A percentile compares a stretch with the other conserved stretches of the same genome.
Evolutionary conservation across 2,329 filamentous ascomycete species (phyloP).

Genomic region (Coniochaeta sp.): DNA sequence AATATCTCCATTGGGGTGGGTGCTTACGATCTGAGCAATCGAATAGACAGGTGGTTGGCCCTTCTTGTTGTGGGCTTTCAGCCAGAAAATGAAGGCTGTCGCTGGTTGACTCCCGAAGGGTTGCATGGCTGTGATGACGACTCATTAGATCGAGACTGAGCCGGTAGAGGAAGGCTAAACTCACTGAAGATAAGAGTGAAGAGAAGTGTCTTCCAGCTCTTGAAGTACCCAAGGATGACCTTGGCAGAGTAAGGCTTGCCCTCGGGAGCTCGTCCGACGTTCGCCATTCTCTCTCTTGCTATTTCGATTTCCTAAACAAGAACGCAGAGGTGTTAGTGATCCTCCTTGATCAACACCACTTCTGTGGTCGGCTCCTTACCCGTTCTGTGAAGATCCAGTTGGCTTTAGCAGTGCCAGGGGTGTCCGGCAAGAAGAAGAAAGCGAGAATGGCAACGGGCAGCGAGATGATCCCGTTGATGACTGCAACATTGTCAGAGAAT

Average conservation of each 20-base stretch:
- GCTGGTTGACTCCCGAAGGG: not conserved
- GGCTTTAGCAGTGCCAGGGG: not conserved
- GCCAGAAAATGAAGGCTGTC: not conserved
- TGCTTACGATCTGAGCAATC: not conserved
- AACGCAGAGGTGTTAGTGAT: not conserved
- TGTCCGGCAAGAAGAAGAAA: not conserved
- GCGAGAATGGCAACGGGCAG: not conserved
- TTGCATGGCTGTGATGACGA: not conserved
- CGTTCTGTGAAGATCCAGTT: not conserved
- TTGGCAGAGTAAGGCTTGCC: not conserved
- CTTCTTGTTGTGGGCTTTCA: not conserved
- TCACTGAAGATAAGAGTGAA: not conserved
- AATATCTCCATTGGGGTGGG: not conserved
- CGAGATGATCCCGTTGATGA: not conserved
- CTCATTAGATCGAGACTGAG: not conserved
- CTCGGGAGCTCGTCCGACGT: not conserved
- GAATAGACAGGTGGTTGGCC: not conserved
- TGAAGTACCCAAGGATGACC: not conserved
- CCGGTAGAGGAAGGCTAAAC: not conserved
- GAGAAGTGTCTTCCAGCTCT: not conserved
- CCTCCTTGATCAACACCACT: not conserved
- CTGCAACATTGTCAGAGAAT: not conserved
- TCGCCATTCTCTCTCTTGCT: not conserved
- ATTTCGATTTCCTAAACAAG: not conserved
- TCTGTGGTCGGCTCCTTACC: not conserved